Evolutionary conservation across 2,329 filamentous ascomycete genomes (phyloP).

Genomic region (Tolypocladium sp.): DNA sequence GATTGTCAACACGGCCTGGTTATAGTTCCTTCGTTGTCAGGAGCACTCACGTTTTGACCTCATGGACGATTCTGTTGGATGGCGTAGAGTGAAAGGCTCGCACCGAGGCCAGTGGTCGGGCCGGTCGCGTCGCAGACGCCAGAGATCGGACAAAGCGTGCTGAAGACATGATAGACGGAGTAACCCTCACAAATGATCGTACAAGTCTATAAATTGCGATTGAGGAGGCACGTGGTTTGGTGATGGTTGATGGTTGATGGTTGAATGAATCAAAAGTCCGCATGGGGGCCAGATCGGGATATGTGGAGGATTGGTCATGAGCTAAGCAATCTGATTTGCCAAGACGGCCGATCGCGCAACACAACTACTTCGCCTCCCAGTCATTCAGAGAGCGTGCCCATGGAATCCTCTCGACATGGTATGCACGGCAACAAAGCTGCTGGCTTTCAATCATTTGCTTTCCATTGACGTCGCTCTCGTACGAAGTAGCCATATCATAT

Average conservation of each 20-base stretch:
- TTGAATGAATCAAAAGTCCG: not conserved
- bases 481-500: not conserved
- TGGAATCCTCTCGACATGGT: not conserved
- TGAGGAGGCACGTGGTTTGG: not conserved
- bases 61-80: slow-evolving; percentile 35
- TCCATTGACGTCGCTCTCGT: not conserved
- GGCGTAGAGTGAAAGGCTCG: slow-evolving; percentile 25
- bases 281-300: not conserved
- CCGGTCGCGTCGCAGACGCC: not conserved
- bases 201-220: not conserved
- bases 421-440: too few species aligned
- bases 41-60: slow-evolving; percentile 26
- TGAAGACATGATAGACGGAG: not conserved
- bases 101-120: not conserved
- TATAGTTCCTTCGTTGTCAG: too few species aligned
- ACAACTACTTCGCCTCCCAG: not conserved
- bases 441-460: not conserved
- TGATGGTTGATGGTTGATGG: not conserved
- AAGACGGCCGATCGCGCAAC: not conserved
- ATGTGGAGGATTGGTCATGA: not conserved
- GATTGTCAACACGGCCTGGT: not conserved
- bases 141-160: not conserved
- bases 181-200: not conserved
- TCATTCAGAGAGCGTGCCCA: not conserved
- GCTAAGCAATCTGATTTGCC: not conserved